Percentiles rank a stretch among this genome's conserved stretches.
Conservation (phyloP, 306 rosid species). For the Cajanus cajan region DNA sequence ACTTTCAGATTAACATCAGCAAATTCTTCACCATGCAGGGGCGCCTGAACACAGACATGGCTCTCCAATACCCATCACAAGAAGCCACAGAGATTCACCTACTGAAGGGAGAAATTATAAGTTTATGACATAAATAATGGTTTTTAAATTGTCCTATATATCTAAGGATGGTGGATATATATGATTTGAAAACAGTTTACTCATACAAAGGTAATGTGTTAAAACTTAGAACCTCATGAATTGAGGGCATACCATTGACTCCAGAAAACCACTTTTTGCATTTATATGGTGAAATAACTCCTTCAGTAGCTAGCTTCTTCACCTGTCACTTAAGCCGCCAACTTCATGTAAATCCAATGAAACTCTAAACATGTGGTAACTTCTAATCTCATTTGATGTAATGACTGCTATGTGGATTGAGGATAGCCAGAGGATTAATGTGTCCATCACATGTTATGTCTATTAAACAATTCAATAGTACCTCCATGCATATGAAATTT, state of each 20-base stretch:
- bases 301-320: conserved; percentile 52
- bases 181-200: conserved; percentile 34
- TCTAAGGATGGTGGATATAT: conserved; percentile 20
- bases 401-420: conserved; percentile 20
- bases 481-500: not conserved
- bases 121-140: conserved; percentile 45
- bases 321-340: conserved; percentile 80
- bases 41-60: conserved; percentile 40
- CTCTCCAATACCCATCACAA: conserved; percentile 49
- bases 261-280: conserved; percentile 46
- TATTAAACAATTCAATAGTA: conserved; percentile 12
- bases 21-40: conserved; percentile 43
- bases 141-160: conserved; percentile 34
- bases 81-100: conserved; percentile 51
- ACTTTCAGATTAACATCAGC: conserved; percentile 44
- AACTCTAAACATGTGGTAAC: conserved; percentile 32
- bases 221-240: conserved; percentile 36
- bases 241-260: conserved; percentile 61
- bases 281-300: conserved; percentile 49
- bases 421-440: conserved; percentile 17
- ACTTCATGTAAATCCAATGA: conserved; percentile 50
- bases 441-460: not conserved
- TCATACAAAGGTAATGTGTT: conserved; percentile 20
- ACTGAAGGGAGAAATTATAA: conserved; percentile 45
- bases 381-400: conserved; percentile 32